A percentile compares a stretch with the other conserved stretches of the same genome.
Conservation (phyloP, 495 filamentous ascomycete species). For the Hypoxylon intermedium region DNA sequence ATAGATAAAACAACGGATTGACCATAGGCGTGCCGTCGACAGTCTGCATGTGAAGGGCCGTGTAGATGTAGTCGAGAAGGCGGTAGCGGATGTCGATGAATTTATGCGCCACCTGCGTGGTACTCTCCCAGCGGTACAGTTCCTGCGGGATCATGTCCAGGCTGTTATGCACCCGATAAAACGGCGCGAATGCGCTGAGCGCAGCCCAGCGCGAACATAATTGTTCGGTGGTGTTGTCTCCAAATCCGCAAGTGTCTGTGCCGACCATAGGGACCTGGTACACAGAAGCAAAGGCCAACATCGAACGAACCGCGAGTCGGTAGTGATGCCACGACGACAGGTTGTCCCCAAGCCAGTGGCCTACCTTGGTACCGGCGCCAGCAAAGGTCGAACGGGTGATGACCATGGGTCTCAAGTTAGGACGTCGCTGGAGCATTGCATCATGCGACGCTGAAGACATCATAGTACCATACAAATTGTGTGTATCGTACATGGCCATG, state of each 20-base stretch:
- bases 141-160: conserved; percentile 65
- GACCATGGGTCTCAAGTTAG: conserved; percentile 71
- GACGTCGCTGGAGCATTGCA: conserved; percentile 75
- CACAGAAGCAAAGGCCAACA: conserved; percentile 77
- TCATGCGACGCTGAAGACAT: conserved; percentile 73
- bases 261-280: conserved; percentile 90
- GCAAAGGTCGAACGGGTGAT: conserved; percentile 88
- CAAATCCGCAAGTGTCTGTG: conserved; percentile 83
- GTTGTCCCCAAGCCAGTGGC: conserved; percentile 92
- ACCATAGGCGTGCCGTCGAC: conserved; percentile 73
- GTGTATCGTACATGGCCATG: conserved; percentile 74
- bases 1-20: conserved; percentile 74
- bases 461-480: conserved; percentile 89
- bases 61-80: conserved; percentile 85
- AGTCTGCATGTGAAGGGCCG: conserved; percentile 69
- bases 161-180: conserved; percentile 78
- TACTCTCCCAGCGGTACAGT: conserved; percentile 75
- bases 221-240: conserved; percentile 71
- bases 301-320: conserved; percentile 68
- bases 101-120: conserved; percentile 70
- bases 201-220: conserved; percentile 85
- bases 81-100: conserved; percentile 78
- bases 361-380: conserved; percentile 77
- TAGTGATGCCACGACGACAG: conserved; percentile 75
- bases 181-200: conserved; percentile 81